Conservation (phyloP, 73 alveolate genomes). For the Breviolum minutum region DNA sequence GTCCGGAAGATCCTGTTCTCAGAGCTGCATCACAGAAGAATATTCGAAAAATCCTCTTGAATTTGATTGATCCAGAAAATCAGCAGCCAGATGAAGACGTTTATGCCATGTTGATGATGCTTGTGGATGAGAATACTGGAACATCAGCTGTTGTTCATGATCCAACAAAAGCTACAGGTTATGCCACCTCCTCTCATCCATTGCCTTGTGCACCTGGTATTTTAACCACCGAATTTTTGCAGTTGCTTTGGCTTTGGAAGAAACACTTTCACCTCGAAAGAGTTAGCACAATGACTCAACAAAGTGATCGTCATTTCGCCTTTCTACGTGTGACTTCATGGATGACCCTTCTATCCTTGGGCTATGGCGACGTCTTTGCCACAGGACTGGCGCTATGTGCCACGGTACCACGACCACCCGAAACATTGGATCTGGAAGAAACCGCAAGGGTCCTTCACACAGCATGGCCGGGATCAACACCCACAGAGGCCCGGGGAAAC, state of each 20-base stretch:
- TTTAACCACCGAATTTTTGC: constrained; percentile 54
- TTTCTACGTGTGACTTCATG: constrained; percentile 47
- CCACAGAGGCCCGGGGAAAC: constrained; percentile 23
- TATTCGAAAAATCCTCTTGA: not conserved
- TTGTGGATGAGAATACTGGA: constrained; percentile 21
- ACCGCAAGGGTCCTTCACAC: not conserved
- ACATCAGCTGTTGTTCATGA: constrained; percentile 7
- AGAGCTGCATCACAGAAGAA: not conserved
- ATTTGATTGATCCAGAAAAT: not conserved
- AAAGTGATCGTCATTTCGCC: constrained; percentile 27
- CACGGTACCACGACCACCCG: not conserved
- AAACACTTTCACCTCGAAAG: no score
- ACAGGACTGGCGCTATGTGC: constrained; percentile 13
- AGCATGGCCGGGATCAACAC: constrained; percentile 57
- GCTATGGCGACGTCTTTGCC: constrained; percentile 41
- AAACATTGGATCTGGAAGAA: not conserved
- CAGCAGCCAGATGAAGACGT: not conserved
- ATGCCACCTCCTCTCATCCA: not conserved
- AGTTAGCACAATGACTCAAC: not conserved
- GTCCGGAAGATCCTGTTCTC: not conserved
- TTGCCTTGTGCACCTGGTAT: constrained; percentile 64
- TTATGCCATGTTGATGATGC: not conserved
- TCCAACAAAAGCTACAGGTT: not conserved
- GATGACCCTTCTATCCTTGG: not conserved
- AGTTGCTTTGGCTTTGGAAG: constrained; percentile 39